Conservation (phyloP, 805 yeast species). For the Candida ulmi region DNA sequence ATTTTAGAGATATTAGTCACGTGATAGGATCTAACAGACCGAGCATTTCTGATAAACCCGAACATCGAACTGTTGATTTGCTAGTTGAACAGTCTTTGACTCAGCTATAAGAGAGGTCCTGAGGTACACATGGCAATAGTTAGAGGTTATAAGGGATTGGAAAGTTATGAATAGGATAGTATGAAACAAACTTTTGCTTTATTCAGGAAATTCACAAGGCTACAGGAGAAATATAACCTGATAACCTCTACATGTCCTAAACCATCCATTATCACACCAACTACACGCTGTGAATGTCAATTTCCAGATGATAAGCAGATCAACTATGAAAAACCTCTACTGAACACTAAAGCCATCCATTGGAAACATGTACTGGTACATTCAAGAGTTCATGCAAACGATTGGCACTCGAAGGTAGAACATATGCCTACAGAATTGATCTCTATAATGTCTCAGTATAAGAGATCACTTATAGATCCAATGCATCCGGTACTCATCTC, state of each 20-base stretch:
- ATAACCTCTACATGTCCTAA: conserved; percentile 10
- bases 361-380: conserved; percentile 54
- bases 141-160: too few species aligned
- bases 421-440: conserved; percentile 38
- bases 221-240: conserved; percentile 15
- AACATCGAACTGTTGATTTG: too few species aligned
- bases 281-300: conserved; percentile 43
- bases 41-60: too few species aligned
- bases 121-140: too few species aligned
- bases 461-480: conserved; percentile 32
- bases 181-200: conserved; percentile 10
- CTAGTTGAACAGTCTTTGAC: background rate
- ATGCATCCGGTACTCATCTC: conserved; percentile 47
- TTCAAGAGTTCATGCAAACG: conserved; percentile 33
- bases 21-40: too few species aligned
- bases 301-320: conserved; percentile 40
- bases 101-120: background rate
- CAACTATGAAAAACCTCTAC: conserved; percentile 33
- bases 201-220: conserved; percentile 2
- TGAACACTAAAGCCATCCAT: conserved; percentile 42
- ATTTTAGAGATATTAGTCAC: too few species aligned
- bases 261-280: conserved; percentile 10
- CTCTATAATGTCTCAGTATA: conserved; percentile 30
- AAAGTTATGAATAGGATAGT: background rate
- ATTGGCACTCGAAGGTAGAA: conserved; percentile 44